Evolutionary conservation across 768 basidiomycete species (phyloP), one percentile per base, ranked within the genome.

Genomic region (Pulveroboletus sp.): DNA sequence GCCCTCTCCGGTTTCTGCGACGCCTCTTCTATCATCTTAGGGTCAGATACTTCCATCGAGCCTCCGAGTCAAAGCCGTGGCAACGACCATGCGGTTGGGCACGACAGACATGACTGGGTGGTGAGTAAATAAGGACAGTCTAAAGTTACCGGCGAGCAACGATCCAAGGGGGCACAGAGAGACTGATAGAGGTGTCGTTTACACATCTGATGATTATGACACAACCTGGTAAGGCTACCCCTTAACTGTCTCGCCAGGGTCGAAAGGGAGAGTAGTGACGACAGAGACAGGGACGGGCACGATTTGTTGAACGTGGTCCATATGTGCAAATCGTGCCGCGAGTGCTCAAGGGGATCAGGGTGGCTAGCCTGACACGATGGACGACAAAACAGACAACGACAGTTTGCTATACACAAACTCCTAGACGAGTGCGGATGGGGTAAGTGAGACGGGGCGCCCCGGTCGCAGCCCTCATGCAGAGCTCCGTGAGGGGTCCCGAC

Each of bases 141-240:
- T 28, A 28, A 28, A 28, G 27, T 28, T 32, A 13, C 32, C 32
- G 13, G 13, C 10, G 11, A 13, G 11, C 13, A 13, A 32, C 32
- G 32, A 32, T 32, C 32, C 32, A 13, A 32, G 32, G 32, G 9
- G 31, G 31, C 2, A 11, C 31, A 31, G 10, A 11, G n/a, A n/a
- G 21, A 21, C 21, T 4, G 31, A 13, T 32, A 8, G 27, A 28
- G 3, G 27, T 28, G 10, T 63, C 90, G 26, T 91, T 90, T 64
- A 91, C 89, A 21, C 2, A 4, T 57, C 88, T 88, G 2, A 74
- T 74, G 2, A 75, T 73, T 2, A 77, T 78, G 7, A 70, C 69
- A 2, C 56, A 53, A 8, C 53, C 47, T 1, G 46, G 26, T 33
- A 53, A 49, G 38, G 50, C 17, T 72, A 4, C 21, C 21, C 72